Base-by-base conservation (phyloP, 2,329 filamentous ascomycete genomes). In the Neodidymelliopsis sp. region DNA sequence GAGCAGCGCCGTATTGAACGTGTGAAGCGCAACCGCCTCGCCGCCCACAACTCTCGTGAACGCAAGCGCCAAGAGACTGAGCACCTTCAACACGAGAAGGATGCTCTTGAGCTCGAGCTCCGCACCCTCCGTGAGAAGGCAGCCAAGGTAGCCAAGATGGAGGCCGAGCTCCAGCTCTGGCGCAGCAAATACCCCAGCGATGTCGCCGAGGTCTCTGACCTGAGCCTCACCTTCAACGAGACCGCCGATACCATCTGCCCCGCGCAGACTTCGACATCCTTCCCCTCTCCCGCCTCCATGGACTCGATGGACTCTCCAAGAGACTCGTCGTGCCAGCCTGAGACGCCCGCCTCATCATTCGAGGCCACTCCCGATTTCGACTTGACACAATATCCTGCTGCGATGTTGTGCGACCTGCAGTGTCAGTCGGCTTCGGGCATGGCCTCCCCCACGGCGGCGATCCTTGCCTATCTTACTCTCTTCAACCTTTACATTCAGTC, bases 381-480 rank as follows among this genome's bases (percentile, higher is more conserved):
- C 84, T 79, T 85, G 94, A 94, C 92, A 97, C 94, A 97, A 97
- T 92, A 95, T 96, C 92, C 94, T 97, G 94, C 94, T 83, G 94
- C 84, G 92, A 88, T 97, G 93, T 97, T 97, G 94, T 97, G 88
- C 77, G 94, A 96, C 94, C 94, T 96, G 94, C 94, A 89, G 94
- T 99, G 94, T 97, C 94, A 85, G 87, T 93, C 89, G 88, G 84
- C 79, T 60, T 69, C 69, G 60, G 54, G 51, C 57, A 52, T 60
- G 58, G 62, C 60, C 53, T 61, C 63, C 41, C 59, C 48, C 12
- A 60, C 57, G 53, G 59, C 62, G 58, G 57, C 67, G 62, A 70
- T 63, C 41, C 62, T 65, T 61, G 62, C 63, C 59, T 71, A 67
- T 55, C 66, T 72, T 65, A 62, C 63, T 43, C 63, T 69, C 48